phyloP scores from a whole-genome alignment of 2,329 filamentous ascomycete genomes.

The Fusarium burgessii region DNA sequence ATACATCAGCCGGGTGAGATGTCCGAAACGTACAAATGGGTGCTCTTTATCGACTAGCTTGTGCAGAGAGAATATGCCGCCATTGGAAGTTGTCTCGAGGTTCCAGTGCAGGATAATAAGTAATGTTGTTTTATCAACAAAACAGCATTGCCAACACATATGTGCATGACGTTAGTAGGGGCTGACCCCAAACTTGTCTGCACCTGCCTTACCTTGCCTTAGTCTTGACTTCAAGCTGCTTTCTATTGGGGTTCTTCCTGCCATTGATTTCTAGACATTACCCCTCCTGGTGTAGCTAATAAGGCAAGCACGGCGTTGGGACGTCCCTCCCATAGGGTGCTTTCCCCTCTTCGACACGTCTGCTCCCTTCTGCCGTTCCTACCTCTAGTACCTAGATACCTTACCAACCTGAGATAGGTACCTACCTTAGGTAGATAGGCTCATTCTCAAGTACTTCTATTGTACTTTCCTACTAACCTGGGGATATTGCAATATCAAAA shows the following conservation, averaged over 20 bases:
- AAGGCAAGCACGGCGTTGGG: conserved; percentile 28
- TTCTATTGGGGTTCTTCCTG: conserved; percentile 35
- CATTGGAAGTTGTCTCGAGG: conserved; percentile 39
- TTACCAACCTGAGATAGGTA: not conserved
- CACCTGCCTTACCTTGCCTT: conserved; percentile 36
- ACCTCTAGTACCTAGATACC: not conserved
- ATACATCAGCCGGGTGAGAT: conserved; percentile 7
- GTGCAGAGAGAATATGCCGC: conserved; percentile 34
- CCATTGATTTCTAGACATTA: conserved; percentile 28
- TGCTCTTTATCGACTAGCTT: conserved; percentile 40
- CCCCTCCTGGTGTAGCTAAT: conserved; percentile 26
- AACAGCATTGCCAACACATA: conserved; percentile 79
- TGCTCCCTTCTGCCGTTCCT: conserved; percentile 15
- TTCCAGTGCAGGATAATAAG: conserved; percentile 45
- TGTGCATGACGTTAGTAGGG: conserved; percentile 71
- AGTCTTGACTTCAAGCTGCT: conserved; percentile 44
- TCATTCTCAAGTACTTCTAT: too few species aligned
- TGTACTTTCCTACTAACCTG: too few species aligned
- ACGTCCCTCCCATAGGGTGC: conserved; percentile 17
- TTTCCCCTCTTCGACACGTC: conserved; percentile 35
- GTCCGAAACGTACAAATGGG: conserved; percentile 16
- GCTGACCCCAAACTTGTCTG: conserved; percentile 40
- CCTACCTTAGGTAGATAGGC: too few species aligned
- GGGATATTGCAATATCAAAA: not conserved
- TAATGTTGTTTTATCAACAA: conserved; percentile 59